phyloP scores from a whole-genome alignment of 805 yeast species.

The Candida loeiensis region DNA sequence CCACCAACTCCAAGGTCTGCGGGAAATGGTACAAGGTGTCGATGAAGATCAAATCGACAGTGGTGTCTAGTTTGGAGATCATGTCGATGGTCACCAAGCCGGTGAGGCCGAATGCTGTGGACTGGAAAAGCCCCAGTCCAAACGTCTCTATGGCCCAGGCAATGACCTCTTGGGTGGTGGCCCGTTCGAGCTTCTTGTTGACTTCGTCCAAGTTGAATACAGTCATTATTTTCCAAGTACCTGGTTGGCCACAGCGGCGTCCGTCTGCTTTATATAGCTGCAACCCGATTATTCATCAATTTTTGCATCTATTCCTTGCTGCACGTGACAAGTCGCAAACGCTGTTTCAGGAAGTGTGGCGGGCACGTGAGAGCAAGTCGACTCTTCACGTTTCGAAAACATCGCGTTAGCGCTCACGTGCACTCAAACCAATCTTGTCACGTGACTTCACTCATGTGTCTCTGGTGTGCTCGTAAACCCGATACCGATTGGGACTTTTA shows the following conservation, averaged over 20 bases:
- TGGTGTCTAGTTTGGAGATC: conserved; percentile 51
- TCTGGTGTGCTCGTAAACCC: no score
- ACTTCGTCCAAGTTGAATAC: conserved; percentile 52
- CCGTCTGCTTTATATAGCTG: not conserved
- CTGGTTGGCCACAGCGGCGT: not conserved
- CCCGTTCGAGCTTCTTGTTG: conserved; percentile 54
- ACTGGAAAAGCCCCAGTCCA: conserved; percentile 71
- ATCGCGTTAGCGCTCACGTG: not conserved
- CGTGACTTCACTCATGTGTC: no score
- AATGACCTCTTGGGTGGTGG: conserved; percentile 68
- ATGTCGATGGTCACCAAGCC: conserved; percentile 88
- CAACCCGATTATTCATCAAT: not conserved
- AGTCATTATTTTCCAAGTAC: not conserved
- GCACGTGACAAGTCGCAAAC: conserved; percentile 4
- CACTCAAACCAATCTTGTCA: not conserved
- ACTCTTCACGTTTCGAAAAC: not conserved
- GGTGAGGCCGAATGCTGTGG: conserved; percentile 93
- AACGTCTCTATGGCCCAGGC: conserved; percentile 82
- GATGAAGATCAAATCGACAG: conserved; percentile 74
- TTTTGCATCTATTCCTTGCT: not conserved
- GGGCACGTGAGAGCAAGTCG: not conserved
- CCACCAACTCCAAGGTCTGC: conserved; percentile 79
- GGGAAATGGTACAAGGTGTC: conserved; percentile 93
- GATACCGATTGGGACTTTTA: not conserved
- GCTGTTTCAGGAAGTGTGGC: not conserved